Evolutionary conservation across 768 basidiomycete species (phyloP).

Genomic region (Xanthoconium purpureum): DNA sequence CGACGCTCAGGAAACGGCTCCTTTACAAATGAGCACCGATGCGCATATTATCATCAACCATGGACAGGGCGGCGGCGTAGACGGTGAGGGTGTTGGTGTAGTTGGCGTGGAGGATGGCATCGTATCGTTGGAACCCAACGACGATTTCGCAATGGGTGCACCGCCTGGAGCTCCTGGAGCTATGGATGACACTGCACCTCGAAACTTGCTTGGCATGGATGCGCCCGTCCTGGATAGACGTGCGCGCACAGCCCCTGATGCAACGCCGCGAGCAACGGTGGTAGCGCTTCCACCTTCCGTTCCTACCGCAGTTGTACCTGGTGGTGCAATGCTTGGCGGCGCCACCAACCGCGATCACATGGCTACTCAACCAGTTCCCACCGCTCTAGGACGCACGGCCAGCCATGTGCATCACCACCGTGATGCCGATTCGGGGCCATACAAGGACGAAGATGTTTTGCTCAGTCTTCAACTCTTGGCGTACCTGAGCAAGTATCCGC

Average conservation of each 20-base stretch:
- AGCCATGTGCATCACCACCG: constrained; percentile 41
- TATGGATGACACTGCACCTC: constrained; percentile 37
- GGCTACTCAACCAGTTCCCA: constrained; percentile 11
- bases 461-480: constrained; percentile 90
- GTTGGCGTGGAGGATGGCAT: constrained; percentile 70
- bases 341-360: constrained; percentile 17
- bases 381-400: constrained; percentile 18
- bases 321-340: constrained; percentile 17
- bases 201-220: constrained; percentile 29
- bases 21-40: constrained; percentile 42
- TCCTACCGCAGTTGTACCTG: constrained; percentile 7
- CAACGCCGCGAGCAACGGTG: constrained; percentile 62
- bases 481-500: constrained; percentile 96
- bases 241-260: constrained; percentile 47
- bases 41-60: constrained; percentile 54
- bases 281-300: constrained; percentile 47
- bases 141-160: constrained; percentile 87
- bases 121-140: constrained; percentile 74
- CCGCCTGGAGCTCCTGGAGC: constrained; percentile 91
- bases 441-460: constrained; percentile 92
- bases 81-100: constrained; percentile 40
- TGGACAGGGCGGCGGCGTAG: constrained; percentile 38
- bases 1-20: constrained; percentile 34
- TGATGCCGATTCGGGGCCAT: constrained; percentile 55
- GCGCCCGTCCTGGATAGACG: constrained; percentile 29